These are phyloP conservation scores for Tetrahymena malaccensis DNA, from an alignment of 73 alveolate genomes.

Conservation along the genomic window DNA sequence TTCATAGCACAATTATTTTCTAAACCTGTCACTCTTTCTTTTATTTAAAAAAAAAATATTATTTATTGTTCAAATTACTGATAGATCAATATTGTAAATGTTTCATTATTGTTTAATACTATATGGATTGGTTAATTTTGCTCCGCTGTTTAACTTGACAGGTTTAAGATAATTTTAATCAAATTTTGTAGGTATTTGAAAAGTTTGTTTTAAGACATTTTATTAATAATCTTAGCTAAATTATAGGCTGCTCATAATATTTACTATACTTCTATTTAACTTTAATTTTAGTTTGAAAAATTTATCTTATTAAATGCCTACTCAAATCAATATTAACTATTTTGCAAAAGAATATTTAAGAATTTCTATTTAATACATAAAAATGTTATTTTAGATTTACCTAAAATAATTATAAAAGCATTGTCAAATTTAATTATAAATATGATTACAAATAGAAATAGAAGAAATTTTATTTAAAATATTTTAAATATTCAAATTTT, in stretches of 20 bases:
- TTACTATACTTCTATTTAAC: background rate
- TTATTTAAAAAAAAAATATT: background rate
- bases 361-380: background rate
- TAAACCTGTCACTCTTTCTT: slow-evolving; percentile 5
- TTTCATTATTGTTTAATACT: background rate
- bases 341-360: background rate
- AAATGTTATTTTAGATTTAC: no score
- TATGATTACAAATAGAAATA: no score
- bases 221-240: background rate
- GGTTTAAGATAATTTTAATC: background rate
- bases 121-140: background rate
- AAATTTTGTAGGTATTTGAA: background rate
- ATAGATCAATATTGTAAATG: background rate
- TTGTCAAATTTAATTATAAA: no score
- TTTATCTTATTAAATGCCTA: background rate
- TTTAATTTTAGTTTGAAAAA: background rate
- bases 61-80: background rate
- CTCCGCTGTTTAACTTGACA: background rate
- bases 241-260: background rate
- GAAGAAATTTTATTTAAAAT: no score
- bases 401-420: background rate
- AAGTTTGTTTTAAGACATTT: background rate
- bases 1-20: slow-evolving; percentile 23
- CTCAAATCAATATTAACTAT: background rate
- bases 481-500: no score